These are phyloP conservation scores for Alnus glutinosa DNA, from an alignment of 306 rosid species.

Conservation along the genomic window DNA sequence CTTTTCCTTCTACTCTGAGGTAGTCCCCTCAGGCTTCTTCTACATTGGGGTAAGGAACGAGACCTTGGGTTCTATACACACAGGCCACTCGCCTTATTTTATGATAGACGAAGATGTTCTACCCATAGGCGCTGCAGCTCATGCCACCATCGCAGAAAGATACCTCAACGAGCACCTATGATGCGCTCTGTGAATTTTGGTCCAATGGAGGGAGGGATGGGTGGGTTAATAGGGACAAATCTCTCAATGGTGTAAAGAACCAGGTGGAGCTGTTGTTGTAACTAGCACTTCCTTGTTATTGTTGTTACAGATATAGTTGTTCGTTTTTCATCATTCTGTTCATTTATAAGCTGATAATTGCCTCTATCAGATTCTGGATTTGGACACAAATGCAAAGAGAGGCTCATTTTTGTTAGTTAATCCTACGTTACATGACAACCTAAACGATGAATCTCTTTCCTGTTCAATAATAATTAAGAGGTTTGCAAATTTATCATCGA, in stretches of 20 bases:
- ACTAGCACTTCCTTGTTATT: not conserved
- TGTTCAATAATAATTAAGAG: no score
- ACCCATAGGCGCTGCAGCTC: constrained; percentile 77
- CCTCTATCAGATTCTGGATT: not conserved
- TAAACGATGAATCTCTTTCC: not conserved
- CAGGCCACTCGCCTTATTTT: constrained; percentile 89
- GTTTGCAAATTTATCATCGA: not conserved
- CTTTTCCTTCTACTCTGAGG: constrained; percentile 75
- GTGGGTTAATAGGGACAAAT: not conserved
- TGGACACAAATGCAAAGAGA: not conserved
- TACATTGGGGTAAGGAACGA: constrained; percentile 85
- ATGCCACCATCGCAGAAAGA: constrained; percentile 88
- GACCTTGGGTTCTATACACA: constrained; percentile 82
- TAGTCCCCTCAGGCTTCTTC: constrained; percentile 74
- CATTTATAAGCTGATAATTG: not conserved
- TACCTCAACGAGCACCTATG: constrained; percentile 61
- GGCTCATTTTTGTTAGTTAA: not conserved
- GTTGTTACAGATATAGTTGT: not conserved
- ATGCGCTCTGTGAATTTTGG: constrained; percentile 4
- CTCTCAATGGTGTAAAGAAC: not conserved
- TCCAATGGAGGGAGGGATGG: not conserved
- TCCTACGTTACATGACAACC: not conserved
- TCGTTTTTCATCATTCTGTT: not conserved
- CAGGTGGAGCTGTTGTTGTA: not conserved
- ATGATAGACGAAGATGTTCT: constrained; percentile 86